A percentile compares a stretch with the other conserved stretches of the same genome.
Conservation (phyloP, 805 yeast genomes). For the Candida sakaeoensis region DNA sequence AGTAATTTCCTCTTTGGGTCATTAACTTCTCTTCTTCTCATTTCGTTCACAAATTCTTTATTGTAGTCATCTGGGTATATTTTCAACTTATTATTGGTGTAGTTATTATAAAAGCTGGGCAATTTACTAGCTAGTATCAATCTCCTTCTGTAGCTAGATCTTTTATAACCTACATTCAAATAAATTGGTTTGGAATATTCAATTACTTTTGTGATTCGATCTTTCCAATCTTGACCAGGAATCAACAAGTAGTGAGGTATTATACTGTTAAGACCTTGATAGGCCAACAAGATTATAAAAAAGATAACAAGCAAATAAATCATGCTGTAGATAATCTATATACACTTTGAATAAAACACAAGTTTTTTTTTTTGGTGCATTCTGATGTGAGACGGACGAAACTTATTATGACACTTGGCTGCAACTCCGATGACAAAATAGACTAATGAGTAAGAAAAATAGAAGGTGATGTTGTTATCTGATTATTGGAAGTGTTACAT, state of each 20-base stretch:
- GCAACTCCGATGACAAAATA: too few relatives aligned
- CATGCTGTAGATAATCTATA: conserved; percentile 4
- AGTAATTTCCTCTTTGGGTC: conserved; percentile 43
- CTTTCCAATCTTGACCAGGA: conserved; percentile 38
- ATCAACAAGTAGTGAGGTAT: conserved; percentile 30
- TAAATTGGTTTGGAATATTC: conserved; percentile 32
- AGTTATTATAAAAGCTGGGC: conserved; percentile 40
- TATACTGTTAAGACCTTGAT: conserved; percentile 19
- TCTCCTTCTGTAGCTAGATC: conserved; percentile 38
- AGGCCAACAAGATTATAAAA: conserved; percentile 11
- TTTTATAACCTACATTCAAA: conserved; percentile 30
- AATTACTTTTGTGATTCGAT: conserved; percentile 29
- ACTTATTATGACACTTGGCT: too few relatives aligned
- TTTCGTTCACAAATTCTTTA: conserved; percentile 22
- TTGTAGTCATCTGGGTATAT: conserved; percentile 26
- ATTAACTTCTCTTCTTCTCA: conserved; percentile 28
- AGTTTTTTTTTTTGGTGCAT: background rate
- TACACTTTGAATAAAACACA: too few relatives aligned
- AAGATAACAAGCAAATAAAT: conserved; percentile 8
- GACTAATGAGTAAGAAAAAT: too few relatives aligned
- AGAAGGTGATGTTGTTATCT: too few relatives aligned
- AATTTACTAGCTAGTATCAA: conserved; percentile 31
- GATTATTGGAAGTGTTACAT: too few relatives aligned
- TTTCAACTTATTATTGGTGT: conserved; percentile 32
- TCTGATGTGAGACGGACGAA: background rate